Conservation (phyloP, 495 filamentous ascomycete species). For the Xylaria longipes region DNA sequence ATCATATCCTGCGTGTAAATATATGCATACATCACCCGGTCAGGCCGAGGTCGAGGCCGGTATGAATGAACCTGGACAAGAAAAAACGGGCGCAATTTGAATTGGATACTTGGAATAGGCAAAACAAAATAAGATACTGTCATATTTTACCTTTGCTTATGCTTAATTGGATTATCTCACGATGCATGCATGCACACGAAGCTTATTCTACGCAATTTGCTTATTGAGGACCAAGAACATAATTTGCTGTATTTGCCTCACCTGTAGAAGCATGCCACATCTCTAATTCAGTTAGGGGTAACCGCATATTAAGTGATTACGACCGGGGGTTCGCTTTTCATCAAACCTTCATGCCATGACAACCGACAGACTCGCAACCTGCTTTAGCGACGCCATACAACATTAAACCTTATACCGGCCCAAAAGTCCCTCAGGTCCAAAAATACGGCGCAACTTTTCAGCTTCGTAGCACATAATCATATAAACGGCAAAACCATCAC, state of each 20-base stretch:
- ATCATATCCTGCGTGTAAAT: conserved; percentile 8
- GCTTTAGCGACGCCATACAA: background rate
- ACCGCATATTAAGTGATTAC: background rate
- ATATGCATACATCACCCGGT: background rate
- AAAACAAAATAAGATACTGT: background rate
- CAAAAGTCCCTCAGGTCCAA: background rate
- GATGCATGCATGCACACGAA: background rate
- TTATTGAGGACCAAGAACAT: background rate
- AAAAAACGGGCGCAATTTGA: background rate
- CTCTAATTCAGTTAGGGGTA: background rate
- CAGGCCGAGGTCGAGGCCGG: conserved; percentile 6
- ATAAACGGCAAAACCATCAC: background rate
- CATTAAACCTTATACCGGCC: background rate
- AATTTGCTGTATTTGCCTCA: background rate
- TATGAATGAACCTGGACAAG: background rate
- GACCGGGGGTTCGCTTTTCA: background rate
- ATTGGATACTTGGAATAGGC: background rate
- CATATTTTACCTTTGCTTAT: background rate
- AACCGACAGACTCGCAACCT: background rate
- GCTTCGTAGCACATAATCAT: background rate
- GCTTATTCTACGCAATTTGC: background rate
- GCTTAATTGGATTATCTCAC: background rate
- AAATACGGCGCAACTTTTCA: conserved; percentile 1
- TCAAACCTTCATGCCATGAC: background rate
- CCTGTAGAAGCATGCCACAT: background rate